Percentiles rank a stretch among this genome's conserved stretches.
These are phyloP conservation scores for Mucor racemosus DNA, from an alignment of 371 early-diverging fungal genomes.

Conservation along the genomic window DNA sequence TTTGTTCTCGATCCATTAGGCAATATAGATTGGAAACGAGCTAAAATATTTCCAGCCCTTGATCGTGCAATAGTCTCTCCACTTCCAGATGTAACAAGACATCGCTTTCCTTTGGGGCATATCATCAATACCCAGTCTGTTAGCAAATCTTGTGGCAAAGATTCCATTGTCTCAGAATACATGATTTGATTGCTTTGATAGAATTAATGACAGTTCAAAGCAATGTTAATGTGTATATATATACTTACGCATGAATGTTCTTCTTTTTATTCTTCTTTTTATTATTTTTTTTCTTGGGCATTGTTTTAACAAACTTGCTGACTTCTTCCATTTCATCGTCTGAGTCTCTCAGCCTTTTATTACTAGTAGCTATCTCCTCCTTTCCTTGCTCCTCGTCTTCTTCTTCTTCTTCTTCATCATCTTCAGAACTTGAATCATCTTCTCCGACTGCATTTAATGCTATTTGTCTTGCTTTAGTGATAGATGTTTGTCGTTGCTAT, in stretches of 20 bases:
- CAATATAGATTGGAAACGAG: constrained; percentile 58
- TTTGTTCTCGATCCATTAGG: constrained; percentile 57
- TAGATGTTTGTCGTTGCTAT: constrained; percentile 29
- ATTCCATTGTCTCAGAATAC: constrained; percentile 62
- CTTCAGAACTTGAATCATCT: background rate
- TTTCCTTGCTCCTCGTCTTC: constrained; percentile 17
- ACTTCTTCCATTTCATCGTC: constrained; percentile 33
- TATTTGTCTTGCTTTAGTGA: constrained; percentile 27
- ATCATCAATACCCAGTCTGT: constrained; percentile 57
- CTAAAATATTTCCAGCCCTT: constrained; percentile 44
- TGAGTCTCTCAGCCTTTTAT: constrained; percentile 22
- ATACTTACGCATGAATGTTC: constrained; percentile 29
- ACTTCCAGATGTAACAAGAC: constrained; percentile 54
- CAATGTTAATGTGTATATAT: background rate
- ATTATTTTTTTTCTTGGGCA: constrained; percentile 16
- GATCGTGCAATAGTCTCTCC: constrained; percentile 46
- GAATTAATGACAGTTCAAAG: too few species aligned
- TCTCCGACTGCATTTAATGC: constrained; percentile 18
- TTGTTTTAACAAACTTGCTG: constrained; percentile 2
- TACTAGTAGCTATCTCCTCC: background rate
- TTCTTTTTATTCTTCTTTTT: constrained; percentile 23
- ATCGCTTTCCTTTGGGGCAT: constrained; percentile 67
- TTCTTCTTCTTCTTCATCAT: constrained; percentile 14
- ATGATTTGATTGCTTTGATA: constrained; percentile 54
- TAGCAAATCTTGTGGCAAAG: constrained; percentile 57